Evolutionary conservation across 306 rosid species (phyloP).

Genomic region (Prunus padus): DNA sequence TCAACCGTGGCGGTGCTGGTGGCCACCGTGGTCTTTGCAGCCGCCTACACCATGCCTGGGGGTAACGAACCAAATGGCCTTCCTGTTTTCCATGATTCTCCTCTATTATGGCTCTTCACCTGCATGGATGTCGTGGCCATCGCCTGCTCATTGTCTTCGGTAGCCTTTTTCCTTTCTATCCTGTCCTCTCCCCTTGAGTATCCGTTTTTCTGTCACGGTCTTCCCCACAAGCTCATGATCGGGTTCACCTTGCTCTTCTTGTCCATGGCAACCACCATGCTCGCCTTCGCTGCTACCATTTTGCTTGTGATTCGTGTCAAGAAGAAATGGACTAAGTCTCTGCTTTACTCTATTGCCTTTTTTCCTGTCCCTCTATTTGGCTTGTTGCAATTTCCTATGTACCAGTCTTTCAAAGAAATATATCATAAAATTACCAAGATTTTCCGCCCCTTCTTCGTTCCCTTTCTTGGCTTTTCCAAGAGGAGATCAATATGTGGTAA

Average conservation of each 20-base stretch:
- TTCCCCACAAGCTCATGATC: slow-evolving; percentile 24
- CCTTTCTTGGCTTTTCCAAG: background rate
- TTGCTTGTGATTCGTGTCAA: slow-evolving; percentile 12
- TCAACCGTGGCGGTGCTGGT: slow-evolving; percentile 30
- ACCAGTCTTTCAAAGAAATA: background rate
- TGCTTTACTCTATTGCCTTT: slow-evolving; percentile 24
- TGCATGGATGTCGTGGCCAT: slow-evolving; percentile 35
- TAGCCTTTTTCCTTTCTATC: slow-evolving; percentile 41
- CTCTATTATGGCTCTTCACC: slow-evolving; percentile 32
- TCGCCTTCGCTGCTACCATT: slow-evolving; percentile 34
- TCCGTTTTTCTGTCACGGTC: slow-evolving; percentile 8
- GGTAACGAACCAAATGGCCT: background rate
- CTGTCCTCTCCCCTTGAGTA: slow-evolving; percentile 32
- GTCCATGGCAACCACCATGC: slow-evolving; percentile 30
- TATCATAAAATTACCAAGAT: background rate
- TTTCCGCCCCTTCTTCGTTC: background rate
- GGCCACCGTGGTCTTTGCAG: slow-evolving; percentile 38
- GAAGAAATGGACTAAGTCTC: slow-evolving; percentile 11
- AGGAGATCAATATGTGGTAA: background rate
- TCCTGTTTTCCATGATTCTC: background rate
- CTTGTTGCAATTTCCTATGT: background rate
- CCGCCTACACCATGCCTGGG: slow-evolving; percentile 30
- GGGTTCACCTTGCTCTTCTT: slow-evolving; percentile 35
- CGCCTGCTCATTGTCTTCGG: slow-evolving; percentile 26
- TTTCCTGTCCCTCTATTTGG: slow-evolving; percentile 18